Conservation (phyloP, 202 grass and related monocot species). For the Carex sylvatica region DNA sequence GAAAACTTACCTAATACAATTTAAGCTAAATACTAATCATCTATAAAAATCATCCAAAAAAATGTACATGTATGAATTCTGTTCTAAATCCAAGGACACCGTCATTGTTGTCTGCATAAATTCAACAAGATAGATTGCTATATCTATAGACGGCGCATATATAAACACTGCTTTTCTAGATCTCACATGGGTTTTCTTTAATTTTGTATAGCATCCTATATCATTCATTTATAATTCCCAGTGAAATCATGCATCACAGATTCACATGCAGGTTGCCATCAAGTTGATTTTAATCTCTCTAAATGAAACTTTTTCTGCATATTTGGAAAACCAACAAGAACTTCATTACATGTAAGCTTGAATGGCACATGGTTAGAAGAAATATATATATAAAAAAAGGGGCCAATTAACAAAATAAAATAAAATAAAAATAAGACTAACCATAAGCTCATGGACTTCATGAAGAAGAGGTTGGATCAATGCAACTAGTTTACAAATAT, state of each 20-base stretch:
- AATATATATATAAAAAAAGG: background rate
- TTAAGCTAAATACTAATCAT: background rate
- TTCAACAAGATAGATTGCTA: background rate
- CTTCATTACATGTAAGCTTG: background rate
- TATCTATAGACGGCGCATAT: background rate
- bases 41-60: background rate
- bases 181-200: background rate
- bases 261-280: conserved; percentile 12
- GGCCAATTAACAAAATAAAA: background rate
- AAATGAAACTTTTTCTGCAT: conserved; percentile 57
- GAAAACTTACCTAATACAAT: background rate
- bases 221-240: background rate
- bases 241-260: background rate
- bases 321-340: background rate
- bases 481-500: conserved; percentile 34
- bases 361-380: background rate
- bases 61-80: background rate
- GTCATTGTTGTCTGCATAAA: background rate
- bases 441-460: conserved; percentile 61
- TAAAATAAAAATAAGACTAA: conserved; percentile 17
- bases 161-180: background rate
- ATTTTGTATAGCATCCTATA: conserved; percentile 1
- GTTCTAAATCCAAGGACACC: background rate
- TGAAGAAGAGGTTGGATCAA: conserved; percentile 57
- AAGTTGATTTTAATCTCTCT: conserved; percentile 72